Evolutionary conservation across 768 basidiomycete species (phyloP), one percentile per base, ranked within the genome.

Genomic region (Pleurotus cornucopiae): DNA sequence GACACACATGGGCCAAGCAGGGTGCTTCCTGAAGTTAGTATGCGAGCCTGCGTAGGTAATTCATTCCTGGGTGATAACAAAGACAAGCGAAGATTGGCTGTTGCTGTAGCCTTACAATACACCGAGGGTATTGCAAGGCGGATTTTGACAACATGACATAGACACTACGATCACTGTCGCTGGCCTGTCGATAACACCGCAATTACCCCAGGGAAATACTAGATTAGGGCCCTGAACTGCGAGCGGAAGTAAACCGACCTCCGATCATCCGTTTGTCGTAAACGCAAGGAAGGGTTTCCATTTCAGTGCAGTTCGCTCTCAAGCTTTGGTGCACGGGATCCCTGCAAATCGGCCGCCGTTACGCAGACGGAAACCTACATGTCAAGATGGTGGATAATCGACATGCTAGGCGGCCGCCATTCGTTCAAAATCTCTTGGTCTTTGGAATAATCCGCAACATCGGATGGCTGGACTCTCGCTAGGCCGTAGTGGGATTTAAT

Each of bases 231-330:
- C 30, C 30, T 34, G 30, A 34, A 34, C 30, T 34, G 20, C 25
- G 13, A 53, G 39, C 39, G 51, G 51, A 53, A 38, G 51, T 41
- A 53, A 53, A 53, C 51, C n/a, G 9, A 5, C 16, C 7, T 41
- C 20, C 37, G 38, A 52, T 14, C 20, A 21, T 39, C 51, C 21
- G n/a, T n/a, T 20, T 23, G 41, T 53, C 39, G 41, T 53, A 53
- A 53, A 53, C 21, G 51, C 39, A 21, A 40, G 51, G 30, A 12
- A 52, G 12, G 18, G 18, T 41, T 53, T 53, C 51, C 51, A 53
- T 53, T 53, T 53, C 51, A 53, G 51, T 53, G 51, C 21, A 39
- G 39, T 41, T 47, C 20, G 16, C 41, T 53, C 51, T 53, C 51
- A 53, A 39, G 38, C 39, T 44, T 34, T 34, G 11, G 30, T 34